Conservation (phyloP, 441 rosid species). For the Erodium moschatum region DNA sequence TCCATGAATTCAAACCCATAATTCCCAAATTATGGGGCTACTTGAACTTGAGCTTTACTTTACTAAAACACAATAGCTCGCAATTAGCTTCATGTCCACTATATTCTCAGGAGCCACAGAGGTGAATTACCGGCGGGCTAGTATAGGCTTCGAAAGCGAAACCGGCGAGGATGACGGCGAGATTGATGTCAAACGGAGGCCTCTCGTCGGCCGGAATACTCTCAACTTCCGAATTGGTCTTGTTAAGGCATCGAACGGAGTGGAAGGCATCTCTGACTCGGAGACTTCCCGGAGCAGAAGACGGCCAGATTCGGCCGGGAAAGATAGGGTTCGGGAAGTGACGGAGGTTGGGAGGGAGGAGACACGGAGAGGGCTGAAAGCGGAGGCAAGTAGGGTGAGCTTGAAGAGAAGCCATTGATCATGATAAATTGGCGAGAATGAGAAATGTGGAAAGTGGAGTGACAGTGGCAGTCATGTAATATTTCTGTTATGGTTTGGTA, state of each 20-base stretch:
- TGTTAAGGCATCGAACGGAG: conserved; percentile 22
- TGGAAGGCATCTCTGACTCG: background rate
- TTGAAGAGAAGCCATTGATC: background rate
- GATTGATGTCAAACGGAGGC: conserved; percentile 77
- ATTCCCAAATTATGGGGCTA: too few relatives aligned
- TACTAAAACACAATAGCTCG: background rate
- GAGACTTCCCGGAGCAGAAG: background rate
- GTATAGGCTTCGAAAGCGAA: conserved; percentile 85
- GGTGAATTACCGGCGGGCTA: conserved; percentile 49
- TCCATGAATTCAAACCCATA: too few relatives aligned
- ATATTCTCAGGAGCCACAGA: too few relatives aligned
- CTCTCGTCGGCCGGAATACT: conserved; percentile 22
- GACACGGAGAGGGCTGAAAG: background rate
- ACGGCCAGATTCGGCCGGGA: background rate
- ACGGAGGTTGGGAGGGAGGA: background rate
- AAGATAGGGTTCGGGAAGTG: background rate
- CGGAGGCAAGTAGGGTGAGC: background rate
- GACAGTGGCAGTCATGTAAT: too few relatives aligned
- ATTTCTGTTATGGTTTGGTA: too few relatives aligned
- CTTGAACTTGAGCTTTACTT: background rate
- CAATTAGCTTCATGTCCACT: too few relatives aligned
- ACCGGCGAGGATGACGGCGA: conserved; percentile 88
- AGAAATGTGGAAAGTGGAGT: too few relatives aligned
- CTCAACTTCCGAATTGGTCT: conserved; percentile 29
- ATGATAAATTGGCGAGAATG: too few relatives aligned